Evolutionary conservation across 495 filamentous ascomycete genomes (phyloP), one percentile per base, ranked within the genome.

Genomic region (Neohortaea acidophila): DNA sequence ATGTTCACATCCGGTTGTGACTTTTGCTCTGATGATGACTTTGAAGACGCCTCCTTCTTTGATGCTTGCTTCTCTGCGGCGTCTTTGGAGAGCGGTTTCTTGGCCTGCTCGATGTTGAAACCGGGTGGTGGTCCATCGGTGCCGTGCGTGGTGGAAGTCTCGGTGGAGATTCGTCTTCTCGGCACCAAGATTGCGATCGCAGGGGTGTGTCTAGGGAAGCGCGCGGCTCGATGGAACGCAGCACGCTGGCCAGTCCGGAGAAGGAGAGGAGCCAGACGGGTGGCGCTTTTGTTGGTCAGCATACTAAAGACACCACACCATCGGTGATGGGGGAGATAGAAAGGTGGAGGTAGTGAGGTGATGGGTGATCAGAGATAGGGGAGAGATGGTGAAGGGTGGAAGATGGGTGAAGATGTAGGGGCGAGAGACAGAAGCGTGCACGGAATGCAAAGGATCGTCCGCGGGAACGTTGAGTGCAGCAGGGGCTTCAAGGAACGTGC

Each of bases 91-190:
- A 38, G 63, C 2, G 89, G 84, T 49, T 83, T 91, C 70, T 85
- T 93, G 25, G 89, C 89, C 58, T 82, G 62, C 53, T 92, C 76
- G 12, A 83, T 64, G 55, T 94, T 85, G 68, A 94, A 99, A 7
- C 89, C 91, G 8, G 89, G 89, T 33, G 89, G 87, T 23, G 89
- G 89, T 13, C 73, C 77, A 13, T 61, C 62, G 24, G 68, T 64
- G 34, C 69, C 64, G 19, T 57, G 35, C 10, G 55, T 55, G 8
- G 61, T 63, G 13, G 73, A 70, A 26, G 77, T 74, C 41, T 86
- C 79, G 36, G 89, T 96, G 14, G 73, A 67, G 9, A 51, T 12
- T 6, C 33, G 26, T 19, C 45, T 47, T 22, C 32, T 44, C n/a
- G 59, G 59, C 11, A 62, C 22, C 11, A 62, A 43, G 9, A 62